Base-by-base conservation (phyloP, 805 yeast genomes). In the Candida caryicola region DNA sequence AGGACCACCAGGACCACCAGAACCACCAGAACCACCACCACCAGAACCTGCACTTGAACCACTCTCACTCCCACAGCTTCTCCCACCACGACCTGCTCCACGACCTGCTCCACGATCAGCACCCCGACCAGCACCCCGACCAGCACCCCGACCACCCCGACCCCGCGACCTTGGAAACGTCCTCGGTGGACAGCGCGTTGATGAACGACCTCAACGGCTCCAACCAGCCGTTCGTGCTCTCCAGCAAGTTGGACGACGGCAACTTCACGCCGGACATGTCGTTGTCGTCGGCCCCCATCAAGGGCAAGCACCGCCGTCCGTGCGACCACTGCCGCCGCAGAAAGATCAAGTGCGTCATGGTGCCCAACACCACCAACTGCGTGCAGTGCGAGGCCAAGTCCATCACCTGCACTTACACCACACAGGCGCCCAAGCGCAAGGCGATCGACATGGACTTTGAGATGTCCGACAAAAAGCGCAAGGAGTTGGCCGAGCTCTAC, bases 261-360 rank as follows among this genome's bases (percentile, higher is more conserved):
- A 21, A 10, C 10, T 21, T 21, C 7, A 21, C 25, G 7, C 25
- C 7, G 10, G 25, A 21, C 9, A 7, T 21, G 25, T 21, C 25
- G 7, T 7, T 7, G 7, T 15, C 34, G 1, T 9, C 34, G 14
- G 7, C 23, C 13, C 29, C 34, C 6, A 17, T 10, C 17, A 21
- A 32, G 10, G 27, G 23, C 4, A 74, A 73, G 40, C 76, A 71
- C 46, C 62, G 76, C 16, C 64, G 79, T 25, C 91, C 95, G 1
- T 89, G 96, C 55, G 95, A 86, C 54, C 87, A 82, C 49, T 90
- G 97, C 59, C 71, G 95, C 29, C 67, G 89, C 41, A 71, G 90
- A 33, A 86, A 85, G 54, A 82, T 84, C 16, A 79, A 85, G 47
- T 90, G 97, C 66, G 82, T 85, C 17, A 68, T 81, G 49, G 69